Conservation (phyloP, 139 green algal genomes). For the Auxenochlorella protothecoides region DNA sequence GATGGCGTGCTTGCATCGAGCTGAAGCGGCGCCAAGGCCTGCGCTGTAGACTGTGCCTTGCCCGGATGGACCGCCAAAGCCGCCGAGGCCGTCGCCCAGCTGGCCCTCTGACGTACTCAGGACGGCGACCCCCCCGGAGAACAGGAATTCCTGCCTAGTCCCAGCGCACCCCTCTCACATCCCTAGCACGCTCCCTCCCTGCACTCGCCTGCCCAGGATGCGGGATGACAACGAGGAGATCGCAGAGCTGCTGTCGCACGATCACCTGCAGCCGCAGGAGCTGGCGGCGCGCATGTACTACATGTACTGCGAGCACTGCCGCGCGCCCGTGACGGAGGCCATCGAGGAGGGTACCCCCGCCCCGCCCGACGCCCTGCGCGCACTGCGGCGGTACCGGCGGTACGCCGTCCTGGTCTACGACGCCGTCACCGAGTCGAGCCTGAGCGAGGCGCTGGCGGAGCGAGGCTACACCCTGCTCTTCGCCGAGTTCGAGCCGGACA, state of each 20-base stretch:
- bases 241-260: not conserved
- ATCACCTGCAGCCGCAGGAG: conserved; percentile 8
- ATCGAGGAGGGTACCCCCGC: not conserved
- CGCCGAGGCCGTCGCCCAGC: too few relatives aligned
- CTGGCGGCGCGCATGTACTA: conserved; percentile 17
- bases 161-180: not conserved
- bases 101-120: too few relatives aligned
- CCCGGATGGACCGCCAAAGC: too few relatives aligned
- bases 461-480: conserved; percentile 7
- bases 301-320: conserved; percentile 1
- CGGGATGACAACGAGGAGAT: conserved; percentile 3
- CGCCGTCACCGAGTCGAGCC: conserved; percentile 1
- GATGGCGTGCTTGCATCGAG: too few relatives aligned
- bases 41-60: not conserved
- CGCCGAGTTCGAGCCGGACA: conserved; percentile 8
- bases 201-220: not conserved
- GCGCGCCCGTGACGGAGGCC: not conserved
- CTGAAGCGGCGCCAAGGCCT: too few relatives aligned
- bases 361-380: not conserved
- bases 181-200: not conserved
- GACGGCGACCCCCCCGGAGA: not conserved
- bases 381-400: not conserved
- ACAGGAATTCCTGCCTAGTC: not conserved
- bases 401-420: conserved; percentile 14
- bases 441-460: not conserved